A percentile compares a stretch with the other conserved stretches of the same genome.
Evolutionary conservation across 805 yeast genomes (phyloP).

Genomic region (Metschnikowia corniflorae): DNA sequence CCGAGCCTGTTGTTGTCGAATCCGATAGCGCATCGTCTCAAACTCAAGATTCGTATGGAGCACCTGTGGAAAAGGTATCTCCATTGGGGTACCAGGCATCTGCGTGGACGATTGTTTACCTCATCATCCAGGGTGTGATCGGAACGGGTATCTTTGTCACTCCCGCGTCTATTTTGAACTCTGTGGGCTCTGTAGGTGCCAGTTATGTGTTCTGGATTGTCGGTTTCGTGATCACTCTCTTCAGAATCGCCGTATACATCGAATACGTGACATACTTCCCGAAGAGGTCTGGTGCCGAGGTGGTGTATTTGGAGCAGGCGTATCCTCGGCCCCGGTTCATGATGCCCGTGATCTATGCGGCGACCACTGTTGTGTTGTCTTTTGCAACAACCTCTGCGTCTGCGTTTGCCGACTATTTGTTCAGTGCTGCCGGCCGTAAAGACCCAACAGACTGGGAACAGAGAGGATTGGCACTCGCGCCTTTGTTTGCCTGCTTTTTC

Average conservation of each 20-base stretch:
- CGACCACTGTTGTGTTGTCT: slow-evolving; percentile 34
- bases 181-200: slow-evolving; percentile 43
- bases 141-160: slow-evolving; percentile 79
- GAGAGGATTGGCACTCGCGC: slow-evolving; percentile 35
- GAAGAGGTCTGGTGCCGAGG: slow-evolving; percentile 37
- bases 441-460: slow-evolving; percentile 32
- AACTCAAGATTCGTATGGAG: slow-evolving; percentile 27
- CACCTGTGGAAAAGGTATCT: slow-evolving; percentile 39
- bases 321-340: slow-evolving; percentile 32
- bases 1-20: slow-evolving; percentile 4
- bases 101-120: slow-evolving; percentile 50
- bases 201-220: slow-evolving; percentile 42
- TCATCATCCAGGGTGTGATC: slow-evolving; percentile 64
- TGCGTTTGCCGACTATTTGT: slow-evolving; percentile 34
- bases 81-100: slow-evolving; percentile 40
- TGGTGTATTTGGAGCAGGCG: slow-evolving; percentile 38
- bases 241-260: slow-evolving; percentile 35
- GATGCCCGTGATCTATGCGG: slow-evolving; percentile 37
- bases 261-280: slow-evolving; percentile 40
- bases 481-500: slow-evolving; percentile 23
- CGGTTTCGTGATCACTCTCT: slow-evolving; percentile 39
- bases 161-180: slow-evolving; percentile 53
- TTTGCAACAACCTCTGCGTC: slow-evolving; percentile 34
- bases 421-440: slow-evolving; percentile 29
- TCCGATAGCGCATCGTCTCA: slow-evolving; percentile 7